phyloP scores from a whole-genome alignment of 2,329 filamentous ascomycete species.

The Furcasterigmium furcatum region DNA sequence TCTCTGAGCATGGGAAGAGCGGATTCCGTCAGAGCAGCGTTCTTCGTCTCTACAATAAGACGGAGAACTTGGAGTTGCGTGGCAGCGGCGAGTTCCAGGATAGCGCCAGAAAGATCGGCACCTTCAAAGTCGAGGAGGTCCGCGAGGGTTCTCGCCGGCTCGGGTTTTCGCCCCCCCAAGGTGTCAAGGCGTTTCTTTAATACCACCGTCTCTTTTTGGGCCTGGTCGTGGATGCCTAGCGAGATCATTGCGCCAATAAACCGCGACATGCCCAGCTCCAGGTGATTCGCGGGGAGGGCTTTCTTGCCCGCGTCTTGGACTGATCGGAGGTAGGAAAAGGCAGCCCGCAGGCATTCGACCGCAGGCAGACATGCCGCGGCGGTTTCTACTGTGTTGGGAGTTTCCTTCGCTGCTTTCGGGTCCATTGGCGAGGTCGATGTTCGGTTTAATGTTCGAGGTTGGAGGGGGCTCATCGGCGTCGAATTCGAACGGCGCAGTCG shows the following conservation, averaged over 20 bases:
- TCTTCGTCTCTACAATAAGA: constrained; percentile 58
- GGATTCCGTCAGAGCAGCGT: constrained; percentile 56
- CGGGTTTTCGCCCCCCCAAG: constrained; percentile 1
- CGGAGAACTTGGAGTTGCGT: constrained; percentile 65
- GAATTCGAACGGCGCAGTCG: constrained; percentile 52
- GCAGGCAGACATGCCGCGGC: constrained; percentile 49
- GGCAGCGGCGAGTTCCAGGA: constrained; percentile 54
- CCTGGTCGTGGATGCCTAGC: constrained; percentile 63
- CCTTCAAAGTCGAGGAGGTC: constrained; percentile 62
- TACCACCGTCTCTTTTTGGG: constrained; percentile 64
- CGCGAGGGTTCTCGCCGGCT: constrained; percentile 30
- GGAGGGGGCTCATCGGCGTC: constrained; percentile 57
- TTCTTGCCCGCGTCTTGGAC: constrained; percentile 51
- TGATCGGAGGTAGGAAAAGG: constrained; percentile 62
- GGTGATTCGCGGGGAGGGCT: constrained; percentile 58
- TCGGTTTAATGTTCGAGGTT: constrained; percentile 59
- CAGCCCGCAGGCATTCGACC: constrained; percentile 67
- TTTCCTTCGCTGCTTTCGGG: constrained; percentile 16
- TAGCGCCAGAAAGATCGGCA: constrained; percentile 33
- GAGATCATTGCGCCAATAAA: constrained; percentile 64
- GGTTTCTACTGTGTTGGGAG: constrained; percentile 11
- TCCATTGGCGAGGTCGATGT: constrained; percentile 48
- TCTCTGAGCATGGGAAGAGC: constrained; percentile 52
- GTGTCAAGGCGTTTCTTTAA: constrained; percentile 61
- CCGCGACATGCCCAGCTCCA: constrained; percentile 71